Base-by-base conservation (phyloP, 257 asterid species). In the Fraxinus excelsior region DNA sequence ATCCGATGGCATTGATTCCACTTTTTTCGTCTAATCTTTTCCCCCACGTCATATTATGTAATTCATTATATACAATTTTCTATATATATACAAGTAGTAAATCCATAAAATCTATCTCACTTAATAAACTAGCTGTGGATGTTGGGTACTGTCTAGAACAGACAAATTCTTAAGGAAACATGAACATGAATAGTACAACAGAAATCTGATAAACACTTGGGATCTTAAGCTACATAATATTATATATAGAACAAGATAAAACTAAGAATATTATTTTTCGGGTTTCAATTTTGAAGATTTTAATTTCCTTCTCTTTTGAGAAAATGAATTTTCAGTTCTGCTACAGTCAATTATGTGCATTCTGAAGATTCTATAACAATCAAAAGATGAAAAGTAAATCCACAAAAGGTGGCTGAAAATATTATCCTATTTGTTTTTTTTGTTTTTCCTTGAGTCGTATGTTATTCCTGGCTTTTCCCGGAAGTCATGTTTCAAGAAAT, bases 401-500 rank as follows among this genome's bases (percentile, higher is more conserved):
- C 64, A 53, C 25, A n/a, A 53, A 53, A 53, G 64, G 64, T 53
- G 64, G 64, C 64, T n/a, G 7, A 53, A 53, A 53, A 53, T 18
- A 18, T 53, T 53, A 2, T 53, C 56, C 56, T 46, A 3, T 19
- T 5, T 14, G 0, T 16, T 16, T 18, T 16, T 16, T 4, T 2
- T 11, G 5, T 53, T 53, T 19, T 5, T 5, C 8, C 21, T 0
- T 6, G 1, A 4, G 2, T 53, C 19, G 9, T 53, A 19, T 53
- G 6, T 44, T 44, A 46, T 46, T 46, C n/a, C 25, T 18, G 64
- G 9, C 64, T 53, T n/a, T n/a, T 53, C 25, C 64, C 26, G 11
- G 25, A 53, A 53, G n/a, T 84, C 73, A 94, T 10, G 94, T 79
- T 77, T 94, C 97, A 11, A 92, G 91, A 83, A 94, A 94, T 46